phyloP scores from a whole-genome alignment of 306 rosid species.

The Rosa persica region DNA sequence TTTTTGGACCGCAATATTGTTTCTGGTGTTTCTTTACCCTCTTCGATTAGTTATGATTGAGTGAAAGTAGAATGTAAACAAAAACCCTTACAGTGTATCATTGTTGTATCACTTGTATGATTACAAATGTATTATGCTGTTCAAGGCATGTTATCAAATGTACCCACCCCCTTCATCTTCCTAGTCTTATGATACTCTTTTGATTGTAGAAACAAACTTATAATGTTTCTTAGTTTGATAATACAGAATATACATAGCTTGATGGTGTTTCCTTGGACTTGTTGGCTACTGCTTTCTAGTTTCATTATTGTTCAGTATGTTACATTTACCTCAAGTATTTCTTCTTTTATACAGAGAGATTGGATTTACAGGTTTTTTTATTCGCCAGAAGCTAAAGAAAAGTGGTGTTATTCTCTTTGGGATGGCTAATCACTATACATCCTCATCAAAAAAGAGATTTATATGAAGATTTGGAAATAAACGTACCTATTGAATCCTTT shows the following conservation, averaged over 20 bases:
- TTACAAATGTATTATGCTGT: neutral
- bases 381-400: no score
- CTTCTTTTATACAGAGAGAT: no score
- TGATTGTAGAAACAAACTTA: neutral
- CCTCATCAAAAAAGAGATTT: no score
- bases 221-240: neutral
- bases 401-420: no score
- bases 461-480: no score
- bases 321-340: no score
- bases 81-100: neutral
- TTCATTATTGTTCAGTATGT: neutral
- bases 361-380: no score
- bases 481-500: no score
- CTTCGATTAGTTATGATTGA: neutral
- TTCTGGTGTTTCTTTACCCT: neutral
- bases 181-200: neutral
- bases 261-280: neutral
- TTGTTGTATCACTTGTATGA: neutral
- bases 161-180: neutral
- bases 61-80: neutral
- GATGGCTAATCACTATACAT: no score
- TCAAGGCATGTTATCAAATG: neutral
- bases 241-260: neutral
- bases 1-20: neutral
- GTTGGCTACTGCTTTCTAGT: neutral